Conservation (phyloP, 306 rosid genomes). For the Castanospermum australe region DNA sequence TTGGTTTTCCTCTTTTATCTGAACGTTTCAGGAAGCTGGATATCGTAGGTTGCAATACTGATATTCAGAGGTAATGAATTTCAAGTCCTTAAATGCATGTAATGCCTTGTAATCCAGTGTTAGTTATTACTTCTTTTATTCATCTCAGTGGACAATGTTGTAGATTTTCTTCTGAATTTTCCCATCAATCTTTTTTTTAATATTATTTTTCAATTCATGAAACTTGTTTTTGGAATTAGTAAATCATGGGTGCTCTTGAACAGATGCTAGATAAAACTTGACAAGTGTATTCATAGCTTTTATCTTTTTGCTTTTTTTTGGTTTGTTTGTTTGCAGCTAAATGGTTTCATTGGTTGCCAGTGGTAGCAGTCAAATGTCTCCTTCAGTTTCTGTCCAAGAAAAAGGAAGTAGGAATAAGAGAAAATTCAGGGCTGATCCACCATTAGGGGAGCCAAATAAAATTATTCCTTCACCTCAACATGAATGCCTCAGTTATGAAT, state of each 20-base stretch:
- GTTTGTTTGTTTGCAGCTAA: conserved; percentile 41
- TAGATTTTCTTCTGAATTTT: conserved; percentile 29
- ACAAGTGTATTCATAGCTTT: conserved; percentile 35
- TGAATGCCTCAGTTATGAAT: conserved; percentile 66
- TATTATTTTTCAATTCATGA: conserved; percentile 9
- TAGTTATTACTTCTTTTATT: conserved; percentile 27
- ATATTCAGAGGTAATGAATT: conserved; percentile 31
- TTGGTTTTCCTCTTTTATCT: conserved; percentile 15
- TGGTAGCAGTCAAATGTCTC: conserved; percentile 48
- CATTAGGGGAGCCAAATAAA: conserved; percentile 58
- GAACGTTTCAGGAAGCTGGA: conserved; percentile 20
- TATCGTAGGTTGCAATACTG: conserved; percentile 19
- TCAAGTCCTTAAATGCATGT: conserved; percentile 30
- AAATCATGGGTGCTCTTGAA: conserved; percentile 14
- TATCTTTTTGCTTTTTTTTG: not conserved
- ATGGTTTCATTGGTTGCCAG: conserved; percentile 75
- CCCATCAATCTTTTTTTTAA: not conserved
- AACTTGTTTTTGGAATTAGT: conserved; percentile 28
- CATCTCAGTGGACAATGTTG: conserved; percentile 30
- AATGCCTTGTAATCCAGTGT: conserved; percentile 33
- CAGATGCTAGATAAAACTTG: conserved; percentile 19
- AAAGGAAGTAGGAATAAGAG: conserved; percentile 87
- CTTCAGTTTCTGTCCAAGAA: conserved; percentile 61
- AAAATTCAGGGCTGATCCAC: conserved; percentile 84
- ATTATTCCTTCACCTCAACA: conserved; percentile 50